These are phyloP conservation scores for Akanthomyces lecanii DNA, from an alignment of 2,329 filamentous ascomycete genomes.

Conservation along the genomic window DNA sequence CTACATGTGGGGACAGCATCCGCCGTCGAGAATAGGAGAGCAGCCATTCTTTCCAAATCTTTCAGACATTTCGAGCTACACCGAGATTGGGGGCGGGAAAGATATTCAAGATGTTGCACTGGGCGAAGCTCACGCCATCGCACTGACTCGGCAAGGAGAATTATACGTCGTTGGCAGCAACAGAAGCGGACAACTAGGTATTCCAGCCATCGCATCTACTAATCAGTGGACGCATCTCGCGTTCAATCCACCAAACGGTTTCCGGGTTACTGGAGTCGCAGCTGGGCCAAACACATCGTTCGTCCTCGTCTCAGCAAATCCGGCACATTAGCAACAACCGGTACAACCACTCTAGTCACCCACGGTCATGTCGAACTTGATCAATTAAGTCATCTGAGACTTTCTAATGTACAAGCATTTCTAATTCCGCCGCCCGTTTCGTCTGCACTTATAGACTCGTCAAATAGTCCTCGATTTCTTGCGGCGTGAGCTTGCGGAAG, in stretches of 20 bases:
- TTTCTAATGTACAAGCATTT: constrained; percentile 45
- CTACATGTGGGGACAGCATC: constrained; percentile 55
- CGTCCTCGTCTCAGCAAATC: not conserved
- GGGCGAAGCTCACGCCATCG: constrained; percentile 56
- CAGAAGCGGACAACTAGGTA: constrained; percentile 55
- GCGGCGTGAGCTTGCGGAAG: constrained; percentile 91
- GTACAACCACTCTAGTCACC: constrained; percentile 7
- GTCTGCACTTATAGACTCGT: constrained; percentile 75
- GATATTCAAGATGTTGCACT: constrained; percentile 56
- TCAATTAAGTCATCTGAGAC: constrained; percentile 39
- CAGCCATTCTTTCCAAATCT: constrained; percentile 31
- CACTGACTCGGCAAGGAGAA: constrained; percentile 44
- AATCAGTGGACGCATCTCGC: constrained; percentile 35
- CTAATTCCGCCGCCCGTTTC: constrained; percentile 3
- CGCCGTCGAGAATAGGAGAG: constrained; percentile 27
- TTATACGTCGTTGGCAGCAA: constrained; percentile 57
- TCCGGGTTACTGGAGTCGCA: constrained; percentile 37
- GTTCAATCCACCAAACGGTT: constrained; percentile 25
- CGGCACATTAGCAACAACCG: constrained; percentile 8
- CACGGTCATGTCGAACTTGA: constrained; percentile 22
- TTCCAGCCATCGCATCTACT: constrained; percentile 25
- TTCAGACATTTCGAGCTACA: constrained; percentile 36
- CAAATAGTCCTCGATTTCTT: constrained; percentile 99
- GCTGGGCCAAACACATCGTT: constrained; percentile 35
- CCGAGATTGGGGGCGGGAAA: constrained; percentile 41